These are phyloP conservation scores for Astrocystis sublimbata DNA, from an alignment of 495 filamentous ascomycete genomes.

Conservation along the genomic window DNA sequence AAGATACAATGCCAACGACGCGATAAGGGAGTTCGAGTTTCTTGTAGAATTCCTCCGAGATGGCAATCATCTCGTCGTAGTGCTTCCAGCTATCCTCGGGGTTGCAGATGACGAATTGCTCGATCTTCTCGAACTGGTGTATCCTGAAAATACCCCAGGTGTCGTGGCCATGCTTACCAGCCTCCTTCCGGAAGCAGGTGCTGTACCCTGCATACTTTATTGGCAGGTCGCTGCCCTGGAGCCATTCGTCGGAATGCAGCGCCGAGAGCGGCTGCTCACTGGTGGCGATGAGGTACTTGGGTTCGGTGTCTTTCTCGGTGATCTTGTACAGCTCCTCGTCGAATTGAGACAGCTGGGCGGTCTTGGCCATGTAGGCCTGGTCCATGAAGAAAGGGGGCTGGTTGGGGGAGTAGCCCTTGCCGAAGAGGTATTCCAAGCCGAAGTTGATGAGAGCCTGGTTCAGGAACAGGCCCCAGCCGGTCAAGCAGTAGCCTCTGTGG, in stretches of 20 bases:
- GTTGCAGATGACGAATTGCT: conserved; percentile 92
- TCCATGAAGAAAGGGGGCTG: conserved; percentile 97
- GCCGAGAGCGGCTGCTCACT: conserved; percentile 94
- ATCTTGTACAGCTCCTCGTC: conserved; percentile 99
- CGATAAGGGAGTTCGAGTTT: conserved; percentile 86
- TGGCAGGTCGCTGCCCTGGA: conserved; percentile 75
- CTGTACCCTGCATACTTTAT: conserved; percentile 83
- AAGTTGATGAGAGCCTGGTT: conserved; percentile 93
- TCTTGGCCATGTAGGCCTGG: conserved; percentile 97
- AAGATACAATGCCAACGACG: conserved; percentile 89
- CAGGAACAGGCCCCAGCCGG: conserved; percentile 87
- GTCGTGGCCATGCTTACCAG: conserved; percentile 87
- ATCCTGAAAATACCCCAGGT: conserved; percentile 98
- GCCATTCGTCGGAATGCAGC: conserved; percentile 91
- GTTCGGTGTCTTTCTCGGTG: conserved; percentile 78
- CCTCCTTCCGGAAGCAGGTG: conserved; percentile 94
- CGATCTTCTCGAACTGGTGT: conserved; percentile 98
- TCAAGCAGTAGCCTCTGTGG: conserved; percentile 92
- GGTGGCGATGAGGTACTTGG: conserved; percentile 96
- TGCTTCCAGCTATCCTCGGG: conserved; percentile 93
- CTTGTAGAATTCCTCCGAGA: conserved; percentile 92
- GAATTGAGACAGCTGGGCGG: conserved; percentile 94
- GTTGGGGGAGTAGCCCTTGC: conserved; percentile 78
- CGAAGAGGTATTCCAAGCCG: conserved; percentile 81
- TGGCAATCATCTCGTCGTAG: conserved; percentile 89